phyloP scores from a whole-genome alignment of 805 yeast species.

The Sugiyamaella valdiviana region DNA sequence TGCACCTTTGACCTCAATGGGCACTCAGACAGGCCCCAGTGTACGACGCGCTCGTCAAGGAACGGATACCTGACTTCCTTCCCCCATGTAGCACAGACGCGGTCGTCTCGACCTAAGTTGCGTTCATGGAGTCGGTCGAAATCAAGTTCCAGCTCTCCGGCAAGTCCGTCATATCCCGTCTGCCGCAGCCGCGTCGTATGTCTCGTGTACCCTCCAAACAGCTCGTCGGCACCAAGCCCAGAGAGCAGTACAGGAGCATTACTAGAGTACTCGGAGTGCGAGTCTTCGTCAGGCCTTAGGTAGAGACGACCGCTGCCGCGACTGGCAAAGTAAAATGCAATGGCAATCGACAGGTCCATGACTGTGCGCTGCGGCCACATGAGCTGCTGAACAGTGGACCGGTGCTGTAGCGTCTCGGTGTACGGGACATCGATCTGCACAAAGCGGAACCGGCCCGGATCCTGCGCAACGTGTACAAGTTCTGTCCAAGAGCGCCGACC shows the following conservation, averaged over 20 bases:
- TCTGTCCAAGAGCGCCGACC: slow-evolving; percentile 58
- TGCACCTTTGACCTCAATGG: slow-evolving; percentile 35
- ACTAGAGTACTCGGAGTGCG: slow-evolving; percentile 30
- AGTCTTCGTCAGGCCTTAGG: slow-evolving; percentile 9
- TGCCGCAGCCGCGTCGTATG: slow-evolving; percentile 42
- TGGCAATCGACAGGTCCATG: slow-evolving; percentile 92
- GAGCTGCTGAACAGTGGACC: slow-evolving; percentile 48
- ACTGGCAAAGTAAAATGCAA: slow-evolving; percentile 91
- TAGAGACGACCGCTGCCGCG: slow-evolving; percentile 41
- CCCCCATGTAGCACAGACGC: slow-evolving; percentile 80
- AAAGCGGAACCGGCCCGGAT: slow-evolving; percentile 33
- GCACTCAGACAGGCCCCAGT: slow-evolving; percentile 26
- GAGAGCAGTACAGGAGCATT: slow-evolving; percentile 65
- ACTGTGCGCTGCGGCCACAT: slow-evolving; percentile 85
- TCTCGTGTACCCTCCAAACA: slow-evolving; percentile 92
- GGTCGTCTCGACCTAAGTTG: slow-evolving; percentile 86
- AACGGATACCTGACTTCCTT: slow-evolving; percentile 87
- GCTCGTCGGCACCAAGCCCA: slow-evolving; percentile 96
- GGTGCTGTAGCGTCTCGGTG: slow-evolving; percentile 50
- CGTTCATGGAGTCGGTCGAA: slow-evolving; percentile 68
- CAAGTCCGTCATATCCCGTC: slow-evolving; percentile 40
- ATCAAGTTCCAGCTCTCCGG: slow-evolving; percentile 60
- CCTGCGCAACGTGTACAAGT: slow-evolving; percentile 37
- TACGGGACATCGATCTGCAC: slow-evolving; percentile 72
- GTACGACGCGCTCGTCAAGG: slow-evolving; percentile 57